Conservation (phyloP, 2,329 filamentous ascomycete species). For the Nothophaeocryptopus gaeumannii region DNA sequence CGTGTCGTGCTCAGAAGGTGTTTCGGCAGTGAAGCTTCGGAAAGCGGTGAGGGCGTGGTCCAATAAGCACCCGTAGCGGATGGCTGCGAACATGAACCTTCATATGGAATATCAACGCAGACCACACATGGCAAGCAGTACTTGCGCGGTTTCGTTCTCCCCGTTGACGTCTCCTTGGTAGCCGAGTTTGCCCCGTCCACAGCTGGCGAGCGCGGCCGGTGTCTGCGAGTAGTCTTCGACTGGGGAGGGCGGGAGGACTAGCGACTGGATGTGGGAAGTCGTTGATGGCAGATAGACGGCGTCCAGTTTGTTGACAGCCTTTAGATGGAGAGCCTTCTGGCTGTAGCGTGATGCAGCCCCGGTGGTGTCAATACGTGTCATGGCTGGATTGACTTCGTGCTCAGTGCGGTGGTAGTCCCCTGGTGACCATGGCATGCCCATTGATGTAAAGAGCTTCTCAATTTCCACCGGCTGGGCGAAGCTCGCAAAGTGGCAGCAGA, state of each 20-base stretch:
- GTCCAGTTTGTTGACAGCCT: constrained; percentile 14
- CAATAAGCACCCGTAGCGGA: no score
- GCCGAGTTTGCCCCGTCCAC: constrained; percentile 19
- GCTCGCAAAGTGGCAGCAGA: constrained; percentile 21
- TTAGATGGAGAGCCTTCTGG: constrained; percentile 23
- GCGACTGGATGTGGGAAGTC: constrained; percentile 16
- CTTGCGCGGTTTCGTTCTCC: constrained; percentile 14
- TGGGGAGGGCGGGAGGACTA: constrained; percentile 14
- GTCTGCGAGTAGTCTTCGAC: constrained; percentile 20
- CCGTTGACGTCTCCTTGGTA: constrained; percentile 22
- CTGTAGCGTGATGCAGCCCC: constrained; percentile 19
- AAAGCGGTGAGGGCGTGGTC: no score
- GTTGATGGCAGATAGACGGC: constrained; percentile 21
- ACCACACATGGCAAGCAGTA: constrained; percentile 23
- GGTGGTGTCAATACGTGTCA: constrained; percentile 9
- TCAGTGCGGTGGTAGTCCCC: constrained; percentile 26
- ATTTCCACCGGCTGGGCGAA: constrained; percentile 10
- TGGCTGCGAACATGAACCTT: no score
- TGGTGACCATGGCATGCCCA: constrained; percentile 20
- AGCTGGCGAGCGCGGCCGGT: constrained; percentile 18
- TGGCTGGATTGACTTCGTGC: constrained; percentile 18
- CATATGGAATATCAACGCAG: constrained; percentile 2
- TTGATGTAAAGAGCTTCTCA: constrained; percentile 17
- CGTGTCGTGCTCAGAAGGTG: no score
- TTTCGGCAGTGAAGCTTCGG: no score